Base-by-base conservation (phyloP, 2,329 filamentous ascomycete species). In the Aureobasidium sp. region DNA sequence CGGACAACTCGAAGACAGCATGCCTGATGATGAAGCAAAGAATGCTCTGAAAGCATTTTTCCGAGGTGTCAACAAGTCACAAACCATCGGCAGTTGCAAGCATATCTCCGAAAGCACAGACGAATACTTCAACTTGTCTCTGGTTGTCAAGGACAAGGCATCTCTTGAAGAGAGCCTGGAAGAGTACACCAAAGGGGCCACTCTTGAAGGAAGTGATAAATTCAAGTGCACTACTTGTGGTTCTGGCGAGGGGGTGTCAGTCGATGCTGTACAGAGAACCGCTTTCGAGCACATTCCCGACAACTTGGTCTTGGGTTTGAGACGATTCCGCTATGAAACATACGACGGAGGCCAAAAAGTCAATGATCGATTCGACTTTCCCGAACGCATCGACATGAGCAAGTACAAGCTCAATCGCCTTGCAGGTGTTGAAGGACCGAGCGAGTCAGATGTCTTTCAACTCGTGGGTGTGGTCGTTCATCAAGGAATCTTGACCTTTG, bases 201-300 rank as follows among this genome's bases (percentile, higher is more conserved):
- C 94, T 37, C 92, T 99, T 88, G 90, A 96, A 78, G 94, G 95
- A 65, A 85, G 85, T 84, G 97, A 99, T 77, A 96, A 96, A 75
- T 99, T 97, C 78, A 95, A 95, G 65, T 99, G 94, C 74, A 92
- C 91, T 31, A 88, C 84, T 4, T 99, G 94, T 71, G 89, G 90
- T 63, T 84, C 84, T 11, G 62, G 64, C 31, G 70, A 67, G 33
- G 69, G 69, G 7, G 65, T 94, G 46, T 73, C 78, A 67, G 94
- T 99, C 17, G 88, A 96, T 73, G 94, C 94, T 21, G 90, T 97
- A 65, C 96, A 96, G 54, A 88, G 90, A 67, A 89, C 92, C 13
- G 97, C 93, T 67, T 77, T 97, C 61, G 96, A 96, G 70, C 88
- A 95, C 63, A 84, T 96, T 7, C 93, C 94, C 0, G 88, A 99